phyloP scores from a whole-genome alignment of 768 basidiomycete genomes.

The Trametes cingulata region DNA sequence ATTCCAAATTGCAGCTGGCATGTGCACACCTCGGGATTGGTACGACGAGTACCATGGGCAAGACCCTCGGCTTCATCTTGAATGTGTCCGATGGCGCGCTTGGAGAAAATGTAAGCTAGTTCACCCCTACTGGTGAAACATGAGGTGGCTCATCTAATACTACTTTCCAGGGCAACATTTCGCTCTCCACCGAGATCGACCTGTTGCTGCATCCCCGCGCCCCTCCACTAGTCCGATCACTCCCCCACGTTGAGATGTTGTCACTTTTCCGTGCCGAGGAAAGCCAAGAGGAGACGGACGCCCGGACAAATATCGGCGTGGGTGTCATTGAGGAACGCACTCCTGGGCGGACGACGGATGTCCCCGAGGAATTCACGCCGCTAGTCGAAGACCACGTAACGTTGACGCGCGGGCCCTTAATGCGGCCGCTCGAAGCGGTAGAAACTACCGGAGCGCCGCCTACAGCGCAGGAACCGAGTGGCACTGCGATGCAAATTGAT shows the following conservation, averaged over 20 bases:
- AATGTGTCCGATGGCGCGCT: slow-evolving; percentile 23
- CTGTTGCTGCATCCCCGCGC: slow-evolving; percentile 76
- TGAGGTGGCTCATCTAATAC: background rate
- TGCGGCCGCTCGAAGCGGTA: background rate
- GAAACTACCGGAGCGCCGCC: background rate
- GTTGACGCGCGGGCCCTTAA: background rate
- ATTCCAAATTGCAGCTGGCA: slow-evolving; percentile 46
- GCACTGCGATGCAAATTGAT: slow-evolving; percentile 13
- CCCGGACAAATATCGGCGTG: slow-evolving; percentile 45
- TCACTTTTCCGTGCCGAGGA: slow-evolving; percentile 66
- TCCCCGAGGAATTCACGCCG: slow-evolving; percentile 1
- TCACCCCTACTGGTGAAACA: background rate
- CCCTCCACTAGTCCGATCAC: slow-evolving; percentile 69
- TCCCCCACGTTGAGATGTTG: slow-evolving; percentile 63
- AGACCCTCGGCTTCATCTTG: slow-evolving; percentile 57
- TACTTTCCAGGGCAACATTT: background rate
- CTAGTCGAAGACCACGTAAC: background rate
- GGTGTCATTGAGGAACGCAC: slow-evolving; percentile 13
- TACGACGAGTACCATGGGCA: slow-evolving; percentile 59
- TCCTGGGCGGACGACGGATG: slow-evolving; percentile 20
- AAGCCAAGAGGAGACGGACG: slow-evolving; percentile 57
- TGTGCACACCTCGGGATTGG: slow-evolving; percentile 54
- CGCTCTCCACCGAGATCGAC: slow-evolving; percentile 43
- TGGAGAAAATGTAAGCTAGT: slow-evolving; percentile 32
- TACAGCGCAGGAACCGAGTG: background rate